Conservation (phyloP, 441 rosid genomes). For the Euphorbia schlechtendalii region DNA sequence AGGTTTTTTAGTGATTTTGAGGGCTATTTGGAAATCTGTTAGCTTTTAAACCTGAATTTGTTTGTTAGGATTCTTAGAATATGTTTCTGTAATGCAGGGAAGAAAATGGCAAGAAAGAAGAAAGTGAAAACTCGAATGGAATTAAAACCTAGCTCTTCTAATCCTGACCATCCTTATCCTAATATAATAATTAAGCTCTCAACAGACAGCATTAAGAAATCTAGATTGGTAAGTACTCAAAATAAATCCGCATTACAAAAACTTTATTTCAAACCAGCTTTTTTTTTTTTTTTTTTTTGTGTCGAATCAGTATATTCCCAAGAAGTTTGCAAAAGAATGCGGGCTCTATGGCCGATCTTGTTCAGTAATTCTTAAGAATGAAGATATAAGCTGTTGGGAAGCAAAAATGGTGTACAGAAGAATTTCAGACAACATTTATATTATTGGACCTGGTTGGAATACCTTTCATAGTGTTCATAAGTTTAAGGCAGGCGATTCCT, state of each 20-base stretch:
- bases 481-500: slow-evolving; percentile 6
- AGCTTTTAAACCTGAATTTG: too few relatives aligned
- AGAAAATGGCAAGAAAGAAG: background rate
- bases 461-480: background rate
- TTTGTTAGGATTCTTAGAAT: background rate
- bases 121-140: background rate
- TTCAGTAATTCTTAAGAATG: slow-evolving; percentile 6
- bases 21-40: too few relatives aligned
- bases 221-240: slow-evolving; percentile 6
- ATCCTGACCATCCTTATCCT: background rate
- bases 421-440: background rate
- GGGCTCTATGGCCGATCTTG: background rate
- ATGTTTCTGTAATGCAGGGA: slow-evolving; percentile 9
- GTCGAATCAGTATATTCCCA: slow-evolving; percentile 14
- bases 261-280: too few relatives aligned
- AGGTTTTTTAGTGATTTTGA: too few relatives aligned
- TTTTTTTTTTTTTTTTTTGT: too few relatives aligned
- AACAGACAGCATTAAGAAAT: background rate
- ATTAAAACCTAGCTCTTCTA: background rate
- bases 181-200: background rate
- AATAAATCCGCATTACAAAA: background rate
- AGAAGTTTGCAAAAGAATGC: background rate
- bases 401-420: background rate
- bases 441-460: slow-evolving; percentile 10
- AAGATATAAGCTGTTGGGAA: slow-evolving; percentile 10